These are phyloP conservation scores for Allium sativum DNA, from an alignment of 106 monocot genomes.

Conservation along the genomic window DNA sequence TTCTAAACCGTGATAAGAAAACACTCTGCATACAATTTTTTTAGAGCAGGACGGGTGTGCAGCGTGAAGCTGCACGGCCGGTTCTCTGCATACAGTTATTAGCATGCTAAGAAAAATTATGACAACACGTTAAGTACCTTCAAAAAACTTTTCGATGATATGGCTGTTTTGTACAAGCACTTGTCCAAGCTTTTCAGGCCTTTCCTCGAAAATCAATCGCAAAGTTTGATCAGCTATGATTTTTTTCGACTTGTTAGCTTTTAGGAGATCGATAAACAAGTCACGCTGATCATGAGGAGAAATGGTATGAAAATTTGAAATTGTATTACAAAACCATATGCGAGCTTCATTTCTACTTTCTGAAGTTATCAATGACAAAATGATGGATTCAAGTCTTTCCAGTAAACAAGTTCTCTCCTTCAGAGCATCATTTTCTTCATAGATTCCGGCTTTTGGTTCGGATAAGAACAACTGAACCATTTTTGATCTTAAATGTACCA, in stretches of 20 bases:
- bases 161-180: conserved; percentile 46
- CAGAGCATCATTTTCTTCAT: conserved; percentile 17
- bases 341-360: conserved; percentile 60
- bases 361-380: conserved; percentile 43
- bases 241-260: conserved; percentile 24
- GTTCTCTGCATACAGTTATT: not conserved
- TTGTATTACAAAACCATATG: conserved; percentile 71
- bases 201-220: conserved; percentile 67
- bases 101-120: not conserved
- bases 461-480: conserved; percentile 61
- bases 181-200: conserved; percentile 42
- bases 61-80: too few species aligned
- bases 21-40: not conserved
- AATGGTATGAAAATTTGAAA: conserved; percentile 52
- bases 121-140: conserved; percentile 26
- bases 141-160: conserved; percentile 79
- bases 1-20: not conserved
- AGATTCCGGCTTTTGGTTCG: conserved; percentile 8
- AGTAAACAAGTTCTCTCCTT: conserved; percentile 43
- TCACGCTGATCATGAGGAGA: conserved; percentile 19
- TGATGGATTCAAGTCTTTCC: conserved; percentile 39
- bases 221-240: conserved; percentile 54
- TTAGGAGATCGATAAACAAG: conserved; percentile 49
- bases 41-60: too few species aligned
- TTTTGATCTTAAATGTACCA: not conserved